A percentile compares a stretch with the other conserved stretches of the same genome.
Conservation (phyloP, 164 flowering plant species). For the Chimonanthus praecox region DNA sequence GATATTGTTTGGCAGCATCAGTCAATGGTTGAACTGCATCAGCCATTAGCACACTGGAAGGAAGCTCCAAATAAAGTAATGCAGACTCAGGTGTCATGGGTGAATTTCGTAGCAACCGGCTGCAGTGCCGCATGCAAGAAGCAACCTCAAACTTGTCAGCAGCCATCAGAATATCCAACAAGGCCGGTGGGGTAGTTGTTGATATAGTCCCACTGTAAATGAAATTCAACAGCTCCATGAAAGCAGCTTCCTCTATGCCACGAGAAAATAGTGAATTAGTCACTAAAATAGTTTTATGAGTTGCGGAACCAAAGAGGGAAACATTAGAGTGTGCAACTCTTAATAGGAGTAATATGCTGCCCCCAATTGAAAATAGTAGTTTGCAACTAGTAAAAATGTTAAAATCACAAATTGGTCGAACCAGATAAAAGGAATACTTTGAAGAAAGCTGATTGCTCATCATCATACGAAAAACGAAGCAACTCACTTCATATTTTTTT, state of each 20-base stretch:
- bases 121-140: conserved; percentile 94
- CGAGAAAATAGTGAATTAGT: background rate
- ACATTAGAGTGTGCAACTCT: background rate
- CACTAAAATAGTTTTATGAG: background rate
- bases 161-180: conserved; percentile 95
- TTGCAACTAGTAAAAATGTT: too few relatives aligned
- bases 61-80: conserved; percentile 88
- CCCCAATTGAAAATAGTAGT: too few relatives aligned
- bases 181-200: conserved; percentile 53
- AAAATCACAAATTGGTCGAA: too few relatives aligned
- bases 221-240: conserved; percentile 89
- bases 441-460: background rate
- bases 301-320: background rate
- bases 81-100: conserved; percentile 96
- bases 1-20: conserved; percentile 85
- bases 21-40: conserved; percentile 86
- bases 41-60: conserved; percentile 84
- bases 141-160: conserved; percentile 98
- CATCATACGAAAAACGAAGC: background rate
- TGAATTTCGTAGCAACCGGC: conserved; percentile 55
- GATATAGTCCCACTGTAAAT: conserved; percentile 81
- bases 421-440: background rate
- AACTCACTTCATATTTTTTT: background rate
- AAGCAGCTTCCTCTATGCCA: conserved; percentile 87
- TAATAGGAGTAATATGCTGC: too few relatives aligned